These are phyloP conservation scores for Lophiotrema nucula DNA, from an alignment of 495 filamentous ascomycete species.

Conservation along the genomic window DNA sequence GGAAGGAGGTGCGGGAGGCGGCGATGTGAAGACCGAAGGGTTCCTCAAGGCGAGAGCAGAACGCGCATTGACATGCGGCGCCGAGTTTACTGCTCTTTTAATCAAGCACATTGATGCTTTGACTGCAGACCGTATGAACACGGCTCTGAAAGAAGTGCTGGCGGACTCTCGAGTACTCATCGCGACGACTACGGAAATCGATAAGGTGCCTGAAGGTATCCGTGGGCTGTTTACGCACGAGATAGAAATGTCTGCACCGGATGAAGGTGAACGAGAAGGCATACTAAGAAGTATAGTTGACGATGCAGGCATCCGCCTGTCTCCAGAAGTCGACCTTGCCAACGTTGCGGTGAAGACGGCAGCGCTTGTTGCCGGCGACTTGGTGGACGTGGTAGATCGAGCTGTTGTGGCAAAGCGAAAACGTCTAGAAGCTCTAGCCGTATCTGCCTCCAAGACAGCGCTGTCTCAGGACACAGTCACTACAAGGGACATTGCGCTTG, in stretches of 20 bases:
- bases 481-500: constrained; percentile 76
- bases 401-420: constrained; percentile 71
- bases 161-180: constrained; percentile 73
- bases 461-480: constrained; percentile 46
- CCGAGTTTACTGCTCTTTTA: constrained; percentile 77
- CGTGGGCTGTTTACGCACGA: constrained; percentile 93
- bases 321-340: constrained; percentile 76
- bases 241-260: constrained; percentile 87
- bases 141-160: constrained; percentile 76
- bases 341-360: constrained; percentile 91
- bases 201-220: constrained; percentile 86
- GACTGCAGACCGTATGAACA: constrained; percentile 82
- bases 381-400: constrained; percentile 91
- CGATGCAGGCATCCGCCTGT: constrained; percentile 67
- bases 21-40: constrained; percentile 89
- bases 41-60: constrained; percentile 85
- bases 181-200: constrained; percentile 91
- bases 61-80: constrained; percentile 81
- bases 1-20: constrained; percentile 78
- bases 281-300: constrained; percentile 75
- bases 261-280: constrained; percentile 88
- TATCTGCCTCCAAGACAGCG: constrained; percentile 30
- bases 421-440: constrained; percentile 69
- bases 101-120: constrained; percentile 86
- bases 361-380: constrained; percentile 88